phyloP scores from a whole-genome alignment of 176 grass and related monocot species.

The Eleusine coracana region DNA sequence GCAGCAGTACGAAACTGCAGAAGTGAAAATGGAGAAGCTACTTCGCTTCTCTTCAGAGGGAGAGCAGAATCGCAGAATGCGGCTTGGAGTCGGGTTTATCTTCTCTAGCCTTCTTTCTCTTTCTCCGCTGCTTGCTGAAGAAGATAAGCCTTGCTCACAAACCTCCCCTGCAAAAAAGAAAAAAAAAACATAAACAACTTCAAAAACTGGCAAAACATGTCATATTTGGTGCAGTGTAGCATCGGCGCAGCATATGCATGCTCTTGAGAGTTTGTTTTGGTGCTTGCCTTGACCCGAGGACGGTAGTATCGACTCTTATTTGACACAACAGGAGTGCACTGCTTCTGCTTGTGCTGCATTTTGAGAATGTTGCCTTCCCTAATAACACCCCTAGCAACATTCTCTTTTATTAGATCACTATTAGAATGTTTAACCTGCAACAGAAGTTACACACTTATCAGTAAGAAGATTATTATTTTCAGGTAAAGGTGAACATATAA shows the following conservation, averaged over 20 bases:
- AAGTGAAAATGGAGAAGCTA: conserved; percentile 27
- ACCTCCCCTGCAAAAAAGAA: conserved; percentile 59
- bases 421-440: conserved; percentile 59
- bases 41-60: conserved; percentile 29
- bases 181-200: conserved; percentile 30
- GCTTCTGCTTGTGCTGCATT: conserved; percentile 84
- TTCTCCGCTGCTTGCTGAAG: conserved; percentile 55
- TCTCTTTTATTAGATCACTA: conserved; percentile 62
- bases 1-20: conserved; percentile 37
- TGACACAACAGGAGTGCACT: conserved; percentile 57
- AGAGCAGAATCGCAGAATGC: conserved; percentile 23
- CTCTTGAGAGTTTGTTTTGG: conserved; percentile 18
- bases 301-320: conserved; percentile 83
- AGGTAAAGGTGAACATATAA: background rate
- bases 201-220: background rate
- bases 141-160: conserved; percentile 75
- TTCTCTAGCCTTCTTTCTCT: conserved; percentile 47
- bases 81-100: background rate
- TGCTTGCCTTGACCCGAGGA: conserved; percentile 92
- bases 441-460: background rate
- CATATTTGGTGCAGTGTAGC: background rate
- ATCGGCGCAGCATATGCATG: background rate
- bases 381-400: conserved; percentile 44
- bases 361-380: conserved; percentile 59
- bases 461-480: background rate